Evolutionary conservation across 2,329 filamentous ascomycete species (phyloP).

Genomic region (Acrodontium crateriforme): DNA sequence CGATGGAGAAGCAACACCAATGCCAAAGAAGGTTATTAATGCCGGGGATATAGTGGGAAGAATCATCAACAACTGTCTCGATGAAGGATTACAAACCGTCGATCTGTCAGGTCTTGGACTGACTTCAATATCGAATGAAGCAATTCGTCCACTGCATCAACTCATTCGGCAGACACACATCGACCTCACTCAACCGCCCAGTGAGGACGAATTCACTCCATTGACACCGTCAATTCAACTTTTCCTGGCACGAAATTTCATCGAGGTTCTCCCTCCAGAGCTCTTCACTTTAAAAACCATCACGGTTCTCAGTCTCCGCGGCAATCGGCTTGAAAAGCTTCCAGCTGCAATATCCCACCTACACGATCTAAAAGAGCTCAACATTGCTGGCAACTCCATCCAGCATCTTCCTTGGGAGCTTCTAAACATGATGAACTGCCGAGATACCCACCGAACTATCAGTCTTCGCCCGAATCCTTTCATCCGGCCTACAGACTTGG

Average conservation of each 20-base stretch:
- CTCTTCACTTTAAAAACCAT: constrained; percentile 50
- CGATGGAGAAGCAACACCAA: neutral
- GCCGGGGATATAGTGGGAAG: constrained; percentile 10
- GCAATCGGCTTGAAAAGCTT: constrained; percentile 47
- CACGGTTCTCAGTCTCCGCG: constrained; percentile 51
- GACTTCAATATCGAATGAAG: constrained; percentile 40
- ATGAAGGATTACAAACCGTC: constrained; percentile 44
- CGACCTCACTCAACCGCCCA: constrained; percentile 20
- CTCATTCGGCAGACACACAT: constrained; percentile 21
- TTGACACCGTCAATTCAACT: constrained; percentile 47
- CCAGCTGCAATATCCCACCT: constrained; percentile 47
- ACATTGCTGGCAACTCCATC: constrained; percentile 51
- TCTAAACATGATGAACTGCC: constrained; percentile 37
- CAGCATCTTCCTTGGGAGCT: constrained; percentile 49
- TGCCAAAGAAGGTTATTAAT: constrained; percentile 2
- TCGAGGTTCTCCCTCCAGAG: constrained; percentile 43
- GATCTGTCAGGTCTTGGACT: constrained; percentile 46
- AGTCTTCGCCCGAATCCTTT: constrained; percentile 51
- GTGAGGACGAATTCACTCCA: constrained; percentile 46
- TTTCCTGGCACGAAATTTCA: constrained; percentile 46
- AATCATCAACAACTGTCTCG: constrained; percentile 23
- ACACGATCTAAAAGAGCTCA: constrained; percentile 46
- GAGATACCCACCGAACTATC: constrained; percentile 37
- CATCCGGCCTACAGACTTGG: constrained; percentile 9
- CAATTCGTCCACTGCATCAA: constrained; percentile 40